Percentiles rank a stretch among this genome's conserved stretches.
Evolutionary conservation across 257 asterid species (phyloP).

Genomic region (Ajuga chamaepitys): DNA sequence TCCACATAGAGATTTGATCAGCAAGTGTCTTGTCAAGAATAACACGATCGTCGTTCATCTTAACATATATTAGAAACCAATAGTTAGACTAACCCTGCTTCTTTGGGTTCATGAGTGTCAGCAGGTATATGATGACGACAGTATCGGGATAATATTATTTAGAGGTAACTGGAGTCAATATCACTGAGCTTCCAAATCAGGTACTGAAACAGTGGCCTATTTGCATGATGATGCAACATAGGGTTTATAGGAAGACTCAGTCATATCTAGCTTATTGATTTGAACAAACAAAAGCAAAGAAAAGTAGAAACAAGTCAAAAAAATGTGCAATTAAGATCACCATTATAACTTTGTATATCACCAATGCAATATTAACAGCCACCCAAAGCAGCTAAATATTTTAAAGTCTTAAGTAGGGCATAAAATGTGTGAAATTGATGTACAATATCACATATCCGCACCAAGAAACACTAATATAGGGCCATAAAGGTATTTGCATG

Average conservation of each 20-base stretch:
- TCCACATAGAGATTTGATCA: constrained; percentile 94
- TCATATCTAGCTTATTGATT: neutral
- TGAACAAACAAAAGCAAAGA: neutral
- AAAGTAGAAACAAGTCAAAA: neutral
- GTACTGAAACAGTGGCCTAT: no score
- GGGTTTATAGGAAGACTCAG: no score
- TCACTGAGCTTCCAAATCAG: no score
- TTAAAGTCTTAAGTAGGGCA: no score
- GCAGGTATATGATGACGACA: neutral
- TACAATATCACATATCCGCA: neutral
- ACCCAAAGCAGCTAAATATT: neutral
- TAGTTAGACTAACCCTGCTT: neutral
- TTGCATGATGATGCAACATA: no score
- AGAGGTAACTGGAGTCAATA: neutral
- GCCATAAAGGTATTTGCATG: no score
- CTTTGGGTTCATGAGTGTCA: neutral
- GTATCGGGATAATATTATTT: neutral
- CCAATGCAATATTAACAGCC: neutral
- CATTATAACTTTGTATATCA: neutral
- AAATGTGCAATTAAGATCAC: neutral
- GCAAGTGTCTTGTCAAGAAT: constrained; percentile 92
- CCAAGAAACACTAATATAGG: no score
- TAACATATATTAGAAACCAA: neutral
- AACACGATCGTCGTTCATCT: constrained; percentile 86
- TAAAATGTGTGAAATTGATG: no score